A percentile compares a stretch with the other conserved stretches of the same genome.
phyloP scores from a whole-genome alignment of 2,329 filamentous ascomycete species.

The Bertia moriformis region DNA sequence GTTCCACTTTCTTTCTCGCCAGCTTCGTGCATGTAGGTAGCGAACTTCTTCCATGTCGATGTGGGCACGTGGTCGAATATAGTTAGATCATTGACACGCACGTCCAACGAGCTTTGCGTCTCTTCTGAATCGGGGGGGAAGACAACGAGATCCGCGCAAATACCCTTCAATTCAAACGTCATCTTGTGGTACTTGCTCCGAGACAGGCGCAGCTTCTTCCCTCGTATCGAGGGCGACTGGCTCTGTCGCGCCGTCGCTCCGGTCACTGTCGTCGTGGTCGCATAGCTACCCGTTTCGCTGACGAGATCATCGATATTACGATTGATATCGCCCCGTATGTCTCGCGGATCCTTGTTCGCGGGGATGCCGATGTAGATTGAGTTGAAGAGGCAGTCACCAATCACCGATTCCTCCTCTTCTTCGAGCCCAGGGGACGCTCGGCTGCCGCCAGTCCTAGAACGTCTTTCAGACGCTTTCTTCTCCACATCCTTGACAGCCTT shows the following conservation, averaged over 20 bases:
- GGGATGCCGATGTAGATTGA: constrained; percentile 96
- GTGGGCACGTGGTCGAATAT: constrained; percentile 89
- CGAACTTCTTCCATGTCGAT: constrained; percentile 96
- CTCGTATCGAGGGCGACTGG: constrained; percentile 21
- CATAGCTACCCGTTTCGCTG: constrained; percentile 71
- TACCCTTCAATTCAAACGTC: constrained; percentile 76
- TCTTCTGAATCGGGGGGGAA: constrained; percentile 67
- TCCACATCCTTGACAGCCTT: constrained; percentile 84
- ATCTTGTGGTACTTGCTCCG: constrained; percentile 90
- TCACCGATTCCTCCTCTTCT: constrained; percentile 68
- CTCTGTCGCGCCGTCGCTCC: constrained; percentile 35
- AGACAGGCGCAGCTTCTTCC: constrained; percentile 57
- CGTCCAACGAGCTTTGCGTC: constrained; percentile 74
- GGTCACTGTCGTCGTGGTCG: constrained; percentile 62
- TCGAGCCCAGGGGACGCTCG: constrained; percentile 40
- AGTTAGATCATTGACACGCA: constrained; percentile 70
- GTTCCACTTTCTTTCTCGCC: constrained; percentile 75
- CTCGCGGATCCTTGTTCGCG: constrained; percentile 68
- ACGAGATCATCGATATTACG: constrained; percentile 70
- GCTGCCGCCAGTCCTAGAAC: constrained; percentile 39
- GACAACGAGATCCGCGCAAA: constrained; percentile 67
- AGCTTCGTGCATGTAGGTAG: constrained; percentile 78
- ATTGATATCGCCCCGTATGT: constrained; percentile 74
- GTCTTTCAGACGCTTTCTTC: constrained; percentile 62
- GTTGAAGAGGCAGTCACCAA: constrained; percentile 94